Evolutionary conservation across 1,284 basidiomycete species (phyloP).

Genomic region (Ganoderma lucidum): DNA sequence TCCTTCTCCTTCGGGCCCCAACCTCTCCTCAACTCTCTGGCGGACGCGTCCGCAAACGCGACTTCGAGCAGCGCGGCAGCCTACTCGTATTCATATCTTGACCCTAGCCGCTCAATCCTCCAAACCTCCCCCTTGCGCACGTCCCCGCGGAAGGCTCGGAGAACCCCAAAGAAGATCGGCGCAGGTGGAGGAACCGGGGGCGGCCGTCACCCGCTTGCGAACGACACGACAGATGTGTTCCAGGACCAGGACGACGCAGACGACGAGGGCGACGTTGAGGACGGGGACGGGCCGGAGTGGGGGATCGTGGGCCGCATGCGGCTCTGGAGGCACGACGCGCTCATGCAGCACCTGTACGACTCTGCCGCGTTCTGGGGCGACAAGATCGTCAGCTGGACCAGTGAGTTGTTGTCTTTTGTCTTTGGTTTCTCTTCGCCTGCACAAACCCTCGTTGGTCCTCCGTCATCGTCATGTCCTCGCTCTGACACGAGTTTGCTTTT

Average conservation of each 20-base stretch:
- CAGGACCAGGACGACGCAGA: slow-evolving; percentile 58
- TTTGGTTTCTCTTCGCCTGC: neutral
- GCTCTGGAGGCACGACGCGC: slow-evolving; percentile 95
- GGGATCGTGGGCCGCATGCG: slow-evolving; percentile 94
- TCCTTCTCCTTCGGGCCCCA: slow-evolving; percentile 86
- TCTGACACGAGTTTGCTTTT: neutral
- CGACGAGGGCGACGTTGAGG: slow-evolving; percentile 55
- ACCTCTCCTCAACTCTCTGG: slow-evolving; percentile 71
- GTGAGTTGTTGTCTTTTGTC: slow-evolving; percentile 60
- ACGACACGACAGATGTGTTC: slow-evolving; percentile 79
- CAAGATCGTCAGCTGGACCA: slow-evolving; percentile 94
- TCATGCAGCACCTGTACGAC: slow-evolving; percentile 97
- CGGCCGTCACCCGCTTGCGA: slow-evolving; percentile 74
- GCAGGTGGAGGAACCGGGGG: slow-evolving; percentile 42
- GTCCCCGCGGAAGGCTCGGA: slow-evolving; percentile 58
- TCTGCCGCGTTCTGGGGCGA: slow-evolving; percentile 99
- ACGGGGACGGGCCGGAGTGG: slow-evolving; percentile 76
- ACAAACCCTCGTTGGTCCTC: neutral
- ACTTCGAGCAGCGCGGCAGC: slow-evolving; percentile 64
- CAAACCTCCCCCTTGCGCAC: slow-evolving; percentile 72
- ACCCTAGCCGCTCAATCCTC: slow-evolving; percentile 79
- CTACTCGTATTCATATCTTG: slow-evolving; percentile 57
- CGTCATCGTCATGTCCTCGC: neutral
- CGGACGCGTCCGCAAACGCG: slow-evolving; percentile 46
- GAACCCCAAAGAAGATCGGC: slow-evolving; percentile 49